A percentile compares a stretch with the other conserved stretches of the same genome.
phyloP scores from a whole-genome alignment of 768 basidiomycete species.

The Calocybe cyanea region DNA sequence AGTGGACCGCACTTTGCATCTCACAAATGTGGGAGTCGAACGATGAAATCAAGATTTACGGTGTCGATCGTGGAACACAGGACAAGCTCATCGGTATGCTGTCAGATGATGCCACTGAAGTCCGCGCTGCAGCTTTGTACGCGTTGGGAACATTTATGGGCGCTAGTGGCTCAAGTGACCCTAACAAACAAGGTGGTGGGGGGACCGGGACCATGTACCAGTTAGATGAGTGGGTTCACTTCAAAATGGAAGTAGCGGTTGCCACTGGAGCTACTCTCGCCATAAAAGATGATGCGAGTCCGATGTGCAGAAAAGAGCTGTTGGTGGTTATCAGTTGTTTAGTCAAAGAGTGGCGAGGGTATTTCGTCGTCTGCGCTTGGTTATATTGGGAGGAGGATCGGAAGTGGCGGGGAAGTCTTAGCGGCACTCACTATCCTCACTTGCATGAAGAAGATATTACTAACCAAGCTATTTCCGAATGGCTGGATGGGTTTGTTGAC shows the following conservation, averaged over 20 bases:
- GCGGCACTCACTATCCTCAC: conserved; percentile 26
- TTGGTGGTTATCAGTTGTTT: conserved; percentile 88
- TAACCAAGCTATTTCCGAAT: conserved; percentile 67
- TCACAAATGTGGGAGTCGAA: conserved; percentile 93
- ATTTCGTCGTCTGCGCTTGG: conserved; percentile 96
- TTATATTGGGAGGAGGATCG: conserved; percentile 91
- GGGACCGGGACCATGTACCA: conserved; percentile 81
- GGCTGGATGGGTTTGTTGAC: conserved; percentile 69
- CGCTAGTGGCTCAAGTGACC: conserved; percentile 73
- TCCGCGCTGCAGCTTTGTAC: conserved; percentile 86
- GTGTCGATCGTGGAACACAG: conserved; percentile 75
- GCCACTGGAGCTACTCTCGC: conserved; percentile 86
- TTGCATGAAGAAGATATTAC: conserved; percentile 69
- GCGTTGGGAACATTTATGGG: conserved; percentile 94
- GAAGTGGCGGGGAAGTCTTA: conserved; percentile 47
- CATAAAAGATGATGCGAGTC: conserved; percentile 91
- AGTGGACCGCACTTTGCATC: conserved; percentile 93
- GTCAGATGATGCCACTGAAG: conserved; percentile 87
- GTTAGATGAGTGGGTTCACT: conserved; percentile 73
- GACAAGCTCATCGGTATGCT: conserved; percentile 77
- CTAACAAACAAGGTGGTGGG: conserved; percentile 73
- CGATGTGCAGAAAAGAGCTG: conserved; percentile 94
- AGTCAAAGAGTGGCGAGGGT: conserved; percentile 95
- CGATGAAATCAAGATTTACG: conserved; percentile 85
- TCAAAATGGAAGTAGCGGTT: conserved; percentile 88